Evolutionary conservation across 179 eudicot species (phyloP), one percentile per base, ranked within the genome.

Genomic region (Silene coronaria): DNA sequence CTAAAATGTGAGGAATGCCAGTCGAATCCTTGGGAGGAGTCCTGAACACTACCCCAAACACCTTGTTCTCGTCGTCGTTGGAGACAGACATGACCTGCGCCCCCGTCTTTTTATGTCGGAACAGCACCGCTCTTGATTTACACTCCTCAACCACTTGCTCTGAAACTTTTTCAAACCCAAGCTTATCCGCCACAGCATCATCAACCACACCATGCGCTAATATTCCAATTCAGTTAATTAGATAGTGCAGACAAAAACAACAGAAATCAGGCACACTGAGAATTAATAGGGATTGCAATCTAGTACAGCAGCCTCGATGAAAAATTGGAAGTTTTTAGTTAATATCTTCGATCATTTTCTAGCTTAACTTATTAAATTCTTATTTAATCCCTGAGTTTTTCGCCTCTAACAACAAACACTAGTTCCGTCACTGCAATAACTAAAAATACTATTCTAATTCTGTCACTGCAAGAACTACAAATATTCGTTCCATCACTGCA

Each of bases 11-110:
- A 84, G 98, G 98, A 80, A 94, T 94, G 71, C 98, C 98, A 24
- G 98, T 94, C 21, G 98, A 94, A 84, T 94, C 96, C 80, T 83
- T 83, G 92, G 98, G 98, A 5, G 98, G 98, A 62, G 98, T 94
- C n/a, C 98, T 90, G 53, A 94, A 89, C 74, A 90, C 96, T 67
- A 92, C 82, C 24, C 98, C 98, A 46, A 94, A 94, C 48, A 90
- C 96, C 86, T 94, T 94, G 67, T 94, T 94, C 89, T 94, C 98
- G 64, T 94, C 98, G n/a, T 92, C 89, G 69, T 94, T 94, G 27
- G 86, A 85, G 19, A 94, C 92, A 0, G 98, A 94, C 97, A 94
- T 92, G 24, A 94, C 84, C 64, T 94, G 89, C 16, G 91, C 90
- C 4, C 98, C 96, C 6, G 97, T 92, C 81, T 90, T 94, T 85